These are phyloP conservation scores for Phytopythium mirpurense DNA, from an alignment of 352 stramenopile genomes.

Conservation along the genomic window DNA sequence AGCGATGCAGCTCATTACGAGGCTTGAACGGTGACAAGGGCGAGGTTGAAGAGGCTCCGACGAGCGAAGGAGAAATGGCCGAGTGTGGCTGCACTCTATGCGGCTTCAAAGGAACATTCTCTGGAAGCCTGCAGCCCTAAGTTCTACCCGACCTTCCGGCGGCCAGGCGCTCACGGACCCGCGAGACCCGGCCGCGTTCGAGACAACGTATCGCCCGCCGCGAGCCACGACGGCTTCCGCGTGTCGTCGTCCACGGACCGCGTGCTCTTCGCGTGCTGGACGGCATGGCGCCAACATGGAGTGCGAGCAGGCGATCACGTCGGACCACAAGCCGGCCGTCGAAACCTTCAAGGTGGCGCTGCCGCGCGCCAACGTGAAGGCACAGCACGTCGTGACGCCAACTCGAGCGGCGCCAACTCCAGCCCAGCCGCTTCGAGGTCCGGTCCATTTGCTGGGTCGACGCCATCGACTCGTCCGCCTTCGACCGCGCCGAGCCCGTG, in stretches of 20 bases:
- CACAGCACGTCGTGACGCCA: constrained; percentile 15
- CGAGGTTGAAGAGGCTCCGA: too few species aligned
- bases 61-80: too few species aligned
- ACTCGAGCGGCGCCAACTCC: constrained; percentile 39
- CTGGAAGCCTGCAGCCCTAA: too few species aligned
- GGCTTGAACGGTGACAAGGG: too few species aligned
- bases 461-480: constrained; percentile 44
- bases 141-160: constrained; percentile 80
- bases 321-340: constrained; percentile 82
- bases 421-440: constrained; percentile 39
- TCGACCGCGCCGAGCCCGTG: constrained; percentile 60
- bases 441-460: constrained; percentile 69
- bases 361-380: neutral
- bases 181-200: constrained; percentile 26
- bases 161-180: constrained; percentile 33
- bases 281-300: constrained; percentile 44
- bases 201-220: constrained; percentile 62
- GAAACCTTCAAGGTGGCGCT: constrained; percentile 53
- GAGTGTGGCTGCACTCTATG: too few species aligned
- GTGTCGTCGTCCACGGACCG: constrained; percentile 89
- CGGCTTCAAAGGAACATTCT: too few species aligned
- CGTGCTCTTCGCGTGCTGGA: constrained; percentile 75
- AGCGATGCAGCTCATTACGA: too few species aligned
- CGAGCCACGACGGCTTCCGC: constrained; percentile 50
- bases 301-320: constrained; percentile 68